Conservation (phyloP, 2,329 filamentous ascomycete genomes). For the Bipolaris zeicola region DNA sequence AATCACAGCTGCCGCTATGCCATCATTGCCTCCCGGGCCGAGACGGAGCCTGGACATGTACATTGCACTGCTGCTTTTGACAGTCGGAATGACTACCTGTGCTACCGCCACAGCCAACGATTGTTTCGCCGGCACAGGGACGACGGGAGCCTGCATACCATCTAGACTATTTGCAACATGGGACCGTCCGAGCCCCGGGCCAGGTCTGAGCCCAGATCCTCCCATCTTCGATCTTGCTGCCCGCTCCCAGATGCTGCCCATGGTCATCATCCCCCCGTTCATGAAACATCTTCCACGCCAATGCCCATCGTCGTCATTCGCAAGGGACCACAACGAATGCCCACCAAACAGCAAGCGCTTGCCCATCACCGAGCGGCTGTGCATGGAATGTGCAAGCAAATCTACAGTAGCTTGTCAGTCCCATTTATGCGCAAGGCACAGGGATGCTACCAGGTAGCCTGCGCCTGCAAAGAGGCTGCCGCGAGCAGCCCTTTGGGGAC, state of each 20-base stretch:
- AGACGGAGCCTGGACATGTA: conserved; percentile 21
- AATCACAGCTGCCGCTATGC: conserved; percentile 13
- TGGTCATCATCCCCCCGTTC: neutral
- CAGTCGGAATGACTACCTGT: conserved; percentile 32
- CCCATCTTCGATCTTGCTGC: conserved; percentile 17
- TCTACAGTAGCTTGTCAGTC: conserved; percentile 7
- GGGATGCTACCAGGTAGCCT: conserved; percentile 17
- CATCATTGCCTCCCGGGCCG: conserved; percentile 22
- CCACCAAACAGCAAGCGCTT: conserved; percentile 12
- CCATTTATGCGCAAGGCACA: conserved; percentile 8
- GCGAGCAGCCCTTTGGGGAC: conserved; percentile 24
- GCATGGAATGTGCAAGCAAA: conserved; percentile 30
- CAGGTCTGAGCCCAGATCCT: neutral
- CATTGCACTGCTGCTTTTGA: conserved; percentile 23
- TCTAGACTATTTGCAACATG: conserved; percentile 25
- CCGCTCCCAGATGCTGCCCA: conserved; percentile 19
- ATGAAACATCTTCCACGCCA: neutral
- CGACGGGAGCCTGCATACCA: conserved; percentile 34
- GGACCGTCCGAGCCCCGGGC: conserved; percentile 11
- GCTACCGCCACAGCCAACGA: conserved; percentile 32
- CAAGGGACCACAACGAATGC: neutral
- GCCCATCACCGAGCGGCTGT: neutral
- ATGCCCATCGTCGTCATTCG: neutral
- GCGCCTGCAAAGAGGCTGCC: conserved; percentile 22
- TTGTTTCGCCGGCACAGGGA: conserved; percentile 19